phyloP scores from a whole-genome alignment of 108 stramenopile species.

The Fistulifera pelliculosa region DNA sequence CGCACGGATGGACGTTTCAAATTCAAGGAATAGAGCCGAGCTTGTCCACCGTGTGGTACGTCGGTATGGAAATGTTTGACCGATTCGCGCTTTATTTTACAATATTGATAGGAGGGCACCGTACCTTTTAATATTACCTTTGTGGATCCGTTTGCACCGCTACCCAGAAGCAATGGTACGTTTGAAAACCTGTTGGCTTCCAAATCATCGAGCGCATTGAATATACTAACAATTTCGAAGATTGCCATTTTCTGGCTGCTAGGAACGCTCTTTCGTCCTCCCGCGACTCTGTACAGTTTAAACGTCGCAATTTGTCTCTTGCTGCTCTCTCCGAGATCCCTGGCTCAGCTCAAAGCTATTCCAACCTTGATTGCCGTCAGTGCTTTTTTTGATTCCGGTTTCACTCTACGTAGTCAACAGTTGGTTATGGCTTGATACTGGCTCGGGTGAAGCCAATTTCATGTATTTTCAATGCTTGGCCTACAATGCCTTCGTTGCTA shows the following conservation, averaged over 20 bases:
- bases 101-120: conserved; percentile 40
- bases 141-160: conserved; percentile 41
- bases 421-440: conserved; percentile 65
- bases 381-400: conserved; percentile 50
- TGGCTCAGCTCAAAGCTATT: conserved; percentile 43
- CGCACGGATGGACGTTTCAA: conserved; percentile 29
- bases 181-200: conserved; percentile 1
- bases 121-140: conserved; percentile 43
- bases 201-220: neutral
- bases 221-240: conserved; percentile 13
- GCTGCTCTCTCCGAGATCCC: conserved; percentile 40
- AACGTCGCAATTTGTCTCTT: conserved; percentile 44
- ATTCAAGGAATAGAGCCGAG: conserved; percentile 31
- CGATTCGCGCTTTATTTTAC: conserved; percentile 62
- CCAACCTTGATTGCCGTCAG: conserved; percentile 39
- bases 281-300: conserved; percentile 47
- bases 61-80: conserved; percentile 69
- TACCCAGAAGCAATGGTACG: conserved; percentile 63
- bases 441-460: conserved; percentile 77
- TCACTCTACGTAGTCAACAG: conserved; percentile 37
- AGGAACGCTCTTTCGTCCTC: conserved; percentile 49
- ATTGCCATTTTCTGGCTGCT: conserved; percentile 36
- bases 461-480: conserved; percentile 80
- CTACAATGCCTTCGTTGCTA: conserved; percentile 53
- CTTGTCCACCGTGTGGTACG: conserved; percentile 76